phyloP scores from a whole-genome alignment of 176 grass and related monocot genomes.

The Oryza coarctata region DNA sequence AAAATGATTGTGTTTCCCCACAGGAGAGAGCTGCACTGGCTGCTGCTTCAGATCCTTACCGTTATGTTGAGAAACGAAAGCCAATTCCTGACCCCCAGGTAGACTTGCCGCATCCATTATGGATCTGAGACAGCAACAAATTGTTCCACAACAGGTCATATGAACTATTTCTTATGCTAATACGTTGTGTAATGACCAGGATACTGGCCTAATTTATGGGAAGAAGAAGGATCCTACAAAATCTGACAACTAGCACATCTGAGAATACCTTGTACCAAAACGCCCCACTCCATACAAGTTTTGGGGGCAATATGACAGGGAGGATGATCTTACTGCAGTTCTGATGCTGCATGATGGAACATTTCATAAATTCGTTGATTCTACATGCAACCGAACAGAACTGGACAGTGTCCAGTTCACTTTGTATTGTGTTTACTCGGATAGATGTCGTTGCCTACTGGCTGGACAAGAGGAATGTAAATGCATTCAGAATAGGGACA shows the following conservation, averaged over 20 bases:
- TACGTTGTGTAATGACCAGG: slow-evolving; percentile 45
- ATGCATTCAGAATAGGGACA: not conserved
- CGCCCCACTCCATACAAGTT: not conserved
- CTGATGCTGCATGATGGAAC: slow-evolving; percentile 20
- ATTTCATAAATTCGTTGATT: slow-evolving; percentile 16
- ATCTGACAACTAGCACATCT: slow-evolving; percentile 43
- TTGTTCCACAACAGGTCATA: not conserved
- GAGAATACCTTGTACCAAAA: slow-evolving; percentile 26
- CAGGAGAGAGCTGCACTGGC: slow-evolving; percentile 83
- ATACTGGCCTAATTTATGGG: slow-evolving; percentile 85
- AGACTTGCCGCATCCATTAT: not conserved
- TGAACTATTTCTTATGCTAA: slow-evolving; percentile 22
- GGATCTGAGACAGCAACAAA: not conserved
- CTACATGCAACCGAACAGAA: slow-evolving; percentile 4
- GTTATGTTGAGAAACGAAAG: slow-evolving; percentile 91
- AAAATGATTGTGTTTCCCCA: not conserved
- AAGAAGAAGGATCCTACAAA: slow-evolving; percentile 68
- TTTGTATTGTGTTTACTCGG: not conserved
- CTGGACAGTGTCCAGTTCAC: not conserved
- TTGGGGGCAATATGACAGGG: slow-evolving; percentile 2
- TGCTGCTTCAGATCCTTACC: slow-evolving; percentile 76
- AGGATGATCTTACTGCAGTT: not conserved
- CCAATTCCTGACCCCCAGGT: slow-evolving; percentile 97
- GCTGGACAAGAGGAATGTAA: slow-evolving; percentile 5
- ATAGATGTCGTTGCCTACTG: not conserved